Base-by-base conservation (phyloP, 164 flowering plant species). In the Magnolia sinica region DNA sequence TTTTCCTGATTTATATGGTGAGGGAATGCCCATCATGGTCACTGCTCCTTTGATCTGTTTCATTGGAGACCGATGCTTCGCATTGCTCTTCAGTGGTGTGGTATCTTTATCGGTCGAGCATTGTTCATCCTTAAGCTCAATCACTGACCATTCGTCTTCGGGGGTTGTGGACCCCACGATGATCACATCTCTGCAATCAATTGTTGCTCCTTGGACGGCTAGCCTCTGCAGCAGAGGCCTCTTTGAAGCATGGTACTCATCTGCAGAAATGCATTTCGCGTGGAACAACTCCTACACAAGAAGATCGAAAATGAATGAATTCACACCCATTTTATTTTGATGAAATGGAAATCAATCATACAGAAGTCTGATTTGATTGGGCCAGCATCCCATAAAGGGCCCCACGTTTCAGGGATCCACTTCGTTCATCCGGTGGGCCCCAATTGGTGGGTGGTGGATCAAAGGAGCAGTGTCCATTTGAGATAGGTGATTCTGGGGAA, bases 201-300 rank as follows among this genome's bases (percentile, higher is more conserved):
- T 88, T 76, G 89, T 92, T 20, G 86, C 98, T 78, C 96, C 98
- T 87, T 93, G 97, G 73, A 88, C 90, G 3, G 98, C 94, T n/a
- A 95, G 85, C 64, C 97, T 88, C 76, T 91, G 96, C 68, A 95
- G 77, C 76, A 95, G 78, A 49, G 98, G 98, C 86, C 97, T 88
- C 81, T 93, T 93, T 4, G 97, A 91, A 45, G 90, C 80, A 80
- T 93, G 98, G 77, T 93, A 93, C 84, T 95, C 99, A 1, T 93
- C 93, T 14, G 31, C 88, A 2, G 97, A 83, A 20, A 95, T 93
- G 81, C 99, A 93, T 77, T 93, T 91, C 0, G 96, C 96, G 76
- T 93, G 89, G 67, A 92, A 77, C 71, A 95, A 82, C 82, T 95
- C 97, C 99, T 94, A 76, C 63, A 63, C 63, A 63, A 65, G 20